These are phyloP conservation scores for Parmelia sp. DNA, from an alignment of 495 filamentous ascomycete genomes.

Conservation along the genomic window DNA sequence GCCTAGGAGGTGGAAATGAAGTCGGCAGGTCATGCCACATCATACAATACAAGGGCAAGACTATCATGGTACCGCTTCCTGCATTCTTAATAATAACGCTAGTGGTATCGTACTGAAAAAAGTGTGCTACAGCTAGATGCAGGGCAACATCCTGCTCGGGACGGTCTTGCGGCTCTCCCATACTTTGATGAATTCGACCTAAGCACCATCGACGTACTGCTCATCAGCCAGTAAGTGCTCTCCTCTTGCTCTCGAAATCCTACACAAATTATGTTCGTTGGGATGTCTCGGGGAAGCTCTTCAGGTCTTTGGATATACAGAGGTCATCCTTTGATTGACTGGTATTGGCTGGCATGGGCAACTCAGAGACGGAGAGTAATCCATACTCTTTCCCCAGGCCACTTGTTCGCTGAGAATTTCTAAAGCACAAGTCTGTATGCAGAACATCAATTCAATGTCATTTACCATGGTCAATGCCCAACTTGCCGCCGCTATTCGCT, in stretches of 20 bases:
- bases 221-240: slow-evolving; percentile 91
- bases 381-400: neutral
- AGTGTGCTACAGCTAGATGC: slow-evolving; percentile 69
- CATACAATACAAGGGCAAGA: slow-evolving; percentile 97
- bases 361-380: neutral
- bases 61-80: slow-evolving; percentile 71
- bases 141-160: slow-evolving; percentile 94
- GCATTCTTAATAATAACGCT: neutral
- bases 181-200: slow-evolving; percentile 99
- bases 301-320: neutral
- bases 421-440: slow-evolving; percentile 15
- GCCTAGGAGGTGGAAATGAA: slow-evolving; percentile 91
- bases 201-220: slow-evolving; percentile 90
- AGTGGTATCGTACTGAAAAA: slow-evolving; percentile 23
- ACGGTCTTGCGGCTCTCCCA: slow-evolving; percentile 84
- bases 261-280: neutral
- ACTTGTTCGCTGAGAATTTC: neutral
- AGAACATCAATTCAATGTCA: slow-evolving; percentile 17
- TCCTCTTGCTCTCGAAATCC: slow-evolving; percentile 5
- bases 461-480: slow-evolving; percentile 2
- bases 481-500: neutral
- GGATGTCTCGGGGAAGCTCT: neutral
- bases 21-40: slow-evolving; percentile 97
- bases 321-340: neutral
- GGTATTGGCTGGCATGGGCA: neutral